Conservation (phyloP, 345 rosid species). For the Pelargonium nanum region DNA sequence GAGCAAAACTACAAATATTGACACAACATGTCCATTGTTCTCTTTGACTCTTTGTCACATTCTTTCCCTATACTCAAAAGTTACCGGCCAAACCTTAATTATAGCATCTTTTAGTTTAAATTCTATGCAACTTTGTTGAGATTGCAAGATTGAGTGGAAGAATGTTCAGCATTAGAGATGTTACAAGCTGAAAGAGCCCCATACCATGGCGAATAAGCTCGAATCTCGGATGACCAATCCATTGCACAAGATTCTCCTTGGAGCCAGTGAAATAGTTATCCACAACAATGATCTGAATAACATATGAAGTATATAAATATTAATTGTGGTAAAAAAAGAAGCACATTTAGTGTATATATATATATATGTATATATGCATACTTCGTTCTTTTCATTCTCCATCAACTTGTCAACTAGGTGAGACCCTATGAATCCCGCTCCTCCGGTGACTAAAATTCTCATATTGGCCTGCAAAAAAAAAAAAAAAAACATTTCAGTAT, state of each 20-base stretch:
- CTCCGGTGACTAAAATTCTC: conserved; percentile 94
- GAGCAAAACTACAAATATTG: too few species aligned
- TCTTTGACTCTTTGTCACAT: too few species aligned
- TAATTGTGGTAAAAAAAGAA: too few species aligned
- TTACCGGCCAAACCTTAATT: too few species aligned
- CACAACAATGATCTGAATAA: conserved; percentile 51
- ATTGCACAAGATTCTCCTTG: conserved; percentile 71
- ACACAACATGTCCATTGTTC: too few species aligned
- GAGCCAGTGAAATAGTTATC: conserved; percentile 90
- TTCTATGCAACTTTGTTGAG: too few species aligned
- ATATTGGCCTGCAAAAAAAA: conserved; percentile 56
- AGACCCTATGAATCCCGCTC: conserved; percentile 96
- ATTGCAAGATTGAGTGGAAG: not conserved
- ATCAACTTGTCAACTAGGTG: conserved; percentile 82
- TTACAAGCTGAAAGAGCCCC: conserved; percentile 2
- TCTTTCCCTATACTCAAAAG: too few species aligned
- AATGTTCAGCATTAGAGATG: not conserved
- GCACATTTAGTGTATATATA: too few species aligned
- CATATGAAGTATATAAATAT: too few species aligned
- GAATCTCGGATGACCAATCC: conserved; percentile 92
- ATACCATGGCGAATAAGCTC: conserved; percentile 90
- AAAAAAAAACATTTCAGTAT: too few species aligned
- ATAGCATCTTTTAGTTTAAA: too few species aligned
- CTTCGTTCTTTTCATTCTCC: conserved; percentile 97
- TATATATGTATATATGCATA: too few species aligned